A percentile compares a stretch with the other conserved stretches of the same genome.
These are phyloP conservation scores for Wickerhamomyces sp. DNA, from an alignment of 1,139 yeast genomes.

Conservation along the genomic window DNA sequence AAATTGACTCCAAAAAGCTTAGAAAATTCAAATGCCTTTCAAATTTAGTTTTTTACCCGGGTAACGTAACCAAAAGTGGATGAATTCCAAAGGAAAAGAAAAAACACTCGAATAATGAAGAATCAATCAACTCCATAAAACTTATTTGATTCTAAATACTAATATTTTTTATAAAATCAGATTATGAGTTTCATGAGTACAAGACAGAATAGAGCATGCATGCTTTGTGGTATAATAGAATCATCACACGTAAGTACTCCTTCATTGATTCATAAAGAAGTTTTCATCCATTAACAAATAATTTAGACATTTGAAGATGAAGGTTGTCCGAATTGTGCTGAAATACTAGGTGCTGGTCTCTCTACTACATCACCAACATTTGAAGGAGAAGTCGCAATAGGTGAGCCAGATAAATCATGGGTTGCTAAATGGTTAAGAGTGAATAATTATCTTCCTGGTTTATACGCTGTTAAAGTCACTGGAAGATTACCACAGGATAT, in stretches of 20 bases:
- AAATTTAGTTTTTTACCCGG: too few species aligned
- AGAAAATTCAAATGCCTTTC: too few species aligned
- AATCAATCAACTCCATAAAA: too few species aligned
- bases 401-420: conserved; percentile 88
- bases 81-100: too few species aligned
- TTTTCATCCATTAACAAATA: background rate
- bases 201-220: conserved; percentile 80
- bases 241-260: conserved; percentile 45
- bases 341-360: conserved; percentile 77
- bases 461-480: conserved; percentile 89
- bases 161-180: too few species aligned
- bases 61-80: too few species aligned
- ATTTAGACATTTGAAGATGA: conserved; percentile 61
- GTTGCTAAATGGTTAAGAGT: conserved; percentile 96
- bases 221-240: conserved; percentile 93
- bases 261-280: background rate
- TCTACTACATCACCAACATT: conserved; percentile 90
- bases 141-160: too few species aligned
- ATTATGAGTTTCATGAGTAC: background rate
- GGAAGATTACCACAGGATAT: conserved; percentile 91
- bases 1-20: too few species aligned
- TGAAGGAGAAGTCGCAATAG: conserved; percentile 91
- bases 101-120: too few species aligned
- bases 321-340: conserved; percentile 98
- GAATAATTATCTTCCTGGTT: conserved; percentile 83